These are phyloP conservation scores for Balakata baccata DNA, from an alignment of 345 rosid species.

Conservation along the genomic window DNA sequence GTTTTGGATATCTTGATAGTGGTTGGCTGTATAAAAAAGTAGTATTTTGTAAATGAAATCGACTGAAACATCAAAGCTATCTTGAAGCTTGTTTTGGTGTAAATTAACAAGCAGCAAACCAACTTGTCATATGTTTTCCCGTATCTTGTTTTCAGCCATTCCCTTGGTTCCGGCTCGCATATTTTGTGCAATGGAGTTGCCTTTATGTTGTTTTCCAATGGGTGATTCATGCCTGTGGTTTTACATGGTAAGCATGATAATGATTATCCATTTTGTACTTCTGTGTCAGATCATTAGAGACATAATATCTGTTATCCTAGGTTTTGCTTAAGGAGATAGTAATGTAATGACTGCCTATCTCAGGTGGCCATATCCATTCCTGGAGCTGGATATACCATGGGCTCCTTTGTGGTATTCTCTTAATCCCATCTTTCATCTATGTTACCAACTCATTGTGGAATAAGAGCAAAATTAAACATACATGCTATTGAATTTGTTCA, in stretches of 20 bases:
- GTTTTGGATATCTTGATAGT: too few relatives aligned
- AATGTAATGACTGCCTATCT: not conserved
- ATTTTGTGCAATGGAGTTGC: conserved; percentile 78
- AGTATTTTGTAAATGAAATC: too few relatives aligned
- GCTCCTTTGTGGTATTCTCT: conserved; percentile 66
- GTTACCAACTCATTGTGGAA: too few relatives aligned
- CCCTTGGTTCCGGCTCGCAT: conserved; percentile 82
- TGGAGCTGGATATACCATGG: conserved; percentile 58
- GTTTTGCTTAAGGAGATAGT: conserved; percentile 4
- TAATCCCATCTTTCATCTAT: not conserved
- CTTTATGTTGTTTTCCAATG: conserved; percentile 75
- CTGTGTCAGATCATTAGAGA: not conserved
- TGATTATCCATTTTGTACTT: not conserved
- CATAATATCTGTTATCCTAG: too few relatives aligned
- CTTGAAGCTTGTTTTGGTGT: too few relatives aligned
- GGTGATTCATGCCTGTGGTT: conserved; percentile 77
- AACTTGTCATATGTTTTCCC: too few relatives aligned
- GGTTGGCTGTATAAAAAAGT: too few relatives aligned
- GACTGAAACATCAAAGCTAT: too few relatives aligned
- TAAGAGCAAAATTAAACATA: too few relatives aligned
- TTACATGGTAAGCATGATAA: conserved; percentile 52
- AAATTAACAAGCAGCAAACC: too few relatives aligned
- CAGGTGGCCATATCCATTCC: conserved; percentile 97
- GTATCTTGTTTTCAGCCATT: conserved; percentile 33
- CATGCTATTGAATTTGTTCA: not conserved